Percentiles rank a stretch among this genome's conserved stretches.
These are phyloP conservation scores for Prunus dulcis DNA, from an alignment of 306 rosid genomes.

Conservation along the genomic window DNA sequence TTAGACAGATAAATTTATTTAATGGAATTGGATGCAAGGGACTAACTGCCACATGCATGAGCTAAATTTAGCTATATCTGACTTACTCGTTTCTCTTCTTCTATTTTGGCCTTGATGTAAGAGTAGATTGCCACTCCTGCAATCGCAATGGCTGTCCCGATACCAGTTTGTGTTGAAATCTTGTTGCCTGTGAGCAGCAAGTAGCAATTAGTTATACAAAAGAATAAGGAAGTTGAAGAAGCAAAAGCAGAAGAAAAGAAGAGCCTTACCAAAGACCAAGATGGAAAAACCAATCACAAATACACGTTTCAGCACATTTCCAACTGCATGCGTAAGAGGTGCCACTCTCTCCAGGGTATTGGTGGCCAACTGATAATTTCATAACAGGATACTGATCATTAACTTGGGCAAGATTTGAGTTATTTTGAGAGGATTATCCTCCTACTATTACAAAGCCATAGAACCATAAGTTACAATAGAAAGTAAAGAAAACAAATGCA, in stretches of 20 bases:
- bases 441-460: not conserved
- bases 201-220: not conserved
- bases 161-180: conserved; percentile 93
- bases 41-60: not conserved
- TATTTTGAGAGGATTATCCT: too few species aligned
- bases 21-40: not conserved
- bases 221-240: conserved; percentile 8
- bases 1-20: not conserved
- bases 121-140: conserved; percentile 91
- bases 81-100: conserved; percentile 96
- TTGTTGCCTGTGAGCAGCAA: conserved; percentile 63
- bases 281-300: conserved; percentile 95
- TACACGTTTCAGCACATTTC: conserved; percentile 93
- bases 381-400: not conserved
- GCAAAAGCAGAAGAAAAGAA: not conserved
- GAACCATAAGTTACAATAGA: not conserved
- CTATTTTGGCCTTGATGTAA: conserved; percentile 75
- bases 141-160: conserved; percentile 85
- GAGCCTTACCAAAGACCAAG: conserved; percentile 59
- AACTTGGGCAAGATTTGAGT: not conserved
- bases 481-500: conserved; percentile 7
- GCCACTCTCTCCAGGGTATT: conserved; percentile 98
- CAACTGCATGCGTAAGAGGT: conserved; percentile 97
- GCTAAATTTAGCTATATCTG: not conserved
- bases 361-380: conserved; percentile 65